Percentiles rank a stretch among this genome's conserved stretches.
phyloP scores from a whole-genome alignment of 371 early-diverging fungal genomes.

The Polyrhizophydium stewartii region DNA sequence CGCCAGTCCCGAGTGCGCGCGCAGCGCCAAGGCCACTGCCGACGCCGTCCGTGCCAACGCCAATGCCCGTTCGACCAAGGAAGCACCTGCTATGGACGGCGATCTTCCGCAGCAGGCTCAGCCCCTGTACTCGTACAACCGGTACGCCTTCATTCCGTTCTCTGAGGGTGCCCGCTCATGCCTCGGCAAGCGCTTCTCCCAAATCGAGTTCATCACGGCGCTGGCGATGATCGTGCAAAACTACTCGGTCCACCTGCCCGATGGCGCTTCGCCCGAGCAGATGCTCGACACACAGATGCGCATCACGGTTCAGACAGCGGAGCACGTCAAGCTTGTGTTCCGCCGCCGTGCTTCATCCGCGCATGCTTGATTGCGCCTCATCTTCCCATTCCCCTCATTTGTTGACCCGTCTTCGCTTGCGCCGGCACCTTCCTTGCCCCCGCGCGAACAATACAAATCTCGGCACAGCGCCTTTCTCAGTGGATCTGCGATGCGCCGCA shows the following conservation, averaged over 20 bases:
- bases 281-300: not conserved
- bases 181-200: slow-evolving; percentile 32
- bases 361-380: no score
- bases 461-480: no score
- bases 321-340: not conserved
- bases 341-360: no score
- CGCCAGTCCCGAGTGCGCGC: not conserved
- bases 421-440: no score
- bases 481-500: no score
- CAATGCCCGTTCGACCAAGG: not conserved
- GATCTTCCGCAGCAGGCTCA: not conserved
- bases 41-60: not conserved
- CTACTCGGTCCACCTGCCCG: slow-evolving; percentile 8
- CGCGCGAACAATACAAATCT: no score
- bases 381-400: no score
- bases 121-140: not conserved
- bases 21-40: not conserved
- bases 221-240: slow-evolving; percentile 17
- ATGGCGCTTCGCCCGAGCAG: slow-evolving; percentile 2
- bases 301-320: not conserved
- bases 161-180: slow-evolving; percentile 23
- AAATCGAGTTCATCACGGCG: slow-evolving; percentile 24
- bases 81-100: not conserved
- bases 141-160: slow-evolving; percentile 18
- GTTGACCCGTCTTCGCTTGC: no score